Base-by-base conservation (phyloP, 805 yeast species). In the Kluyveromyces starmeri region DNA sequence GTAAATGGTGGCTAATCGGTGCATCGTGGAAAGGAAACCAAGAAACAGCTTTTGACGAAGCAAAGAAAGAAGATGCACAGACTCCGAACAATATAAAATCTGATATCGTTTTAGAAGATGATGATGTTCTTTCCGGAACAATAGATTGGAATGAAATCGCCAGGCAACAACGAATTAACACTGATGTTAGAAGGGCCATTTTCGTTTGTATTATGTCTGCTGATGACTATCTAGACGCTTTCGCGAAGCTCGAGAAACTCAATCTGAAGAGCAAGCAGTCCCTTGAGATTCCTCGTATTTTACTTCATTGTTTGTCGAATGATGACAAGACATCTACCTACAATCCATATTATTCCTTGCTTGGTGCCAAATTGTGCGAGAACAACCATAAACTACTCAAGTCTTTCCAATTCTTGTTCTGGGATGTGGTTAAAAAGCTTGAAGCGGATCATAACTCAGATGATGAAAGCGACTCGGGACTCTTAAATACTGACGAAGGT, bases 1-100 rank as follows among this genome's bases (percentile, higher is more conserved):
- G 99, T 38, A 92, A 89, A 59, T 92, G 99, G 99, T 92, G 99
- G 99, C 66, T 92, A 20, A 89, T 92, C 20, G 99, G 99, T 32
- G 83, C 97, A 1, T 95, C 98, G 0, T 92, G 96, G 96, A 83
- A 76, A 50, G 96, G 95, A 3, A 61, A 65, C 36, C 66, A 59
- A 28, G 54, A 46, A 4, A 41, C 46, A 6, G 53, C 54, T 3
- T 48, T 54, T 18, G 55, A 50, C 15, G 51, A 46, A 15, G 45
- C 42, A 3, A 45, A 46, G 3, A 38, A 46, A n/a, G 39, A 32
- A 16, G 43, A 43, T 12, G 40, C 41, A 22, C 28, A 43, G 27
- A 41, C 43, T 20, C 47, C 44, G 23, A 10, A 23, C 13, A 41
- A 43, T 11, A 31, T 48, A 13, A 47, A 40, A 11, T 22, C 28